phyloP scores from a whole-genome alignment of 2,329 filamentous ascomycete genomes.

The Aureobasidium lini region DNA sequence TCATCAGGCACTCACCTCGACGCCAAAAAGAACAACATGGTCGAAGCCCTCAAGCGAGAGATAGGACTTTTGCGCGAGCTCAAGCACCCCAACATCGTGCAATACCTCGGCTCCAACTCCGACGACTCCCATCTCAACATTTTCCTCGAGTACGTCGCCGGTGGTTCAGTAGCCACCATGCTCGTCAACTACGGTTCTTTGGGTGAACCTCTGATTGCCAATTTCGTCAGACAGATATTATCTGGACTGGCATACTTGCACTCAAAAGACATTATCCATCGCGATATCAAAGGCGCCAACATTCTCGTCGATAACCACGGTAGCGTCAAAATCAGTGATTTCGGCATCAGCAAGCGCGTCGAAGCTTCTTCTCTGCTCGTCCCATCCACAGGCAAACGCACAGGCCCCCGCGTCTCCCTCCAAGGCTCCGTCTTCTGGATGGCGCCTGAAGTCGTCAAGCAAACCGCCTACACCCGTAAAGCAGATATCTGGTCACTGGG shows the following conservation, averaged over 20 bases:
- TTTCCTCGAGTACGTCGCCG: conserved; percentile 98
- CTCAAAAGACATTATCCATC: conserved; percentile 90
- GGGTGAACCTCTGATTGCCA: conserved; percentile 85
- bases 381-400: conserved; percentile 36
- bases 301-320: conserved; percentile 99
- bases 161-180: conserved; percentile 96
- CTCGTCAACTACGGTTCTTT: conserved; percentile 96
- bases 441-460: conserved; percentile 96
- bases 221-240: conserved; percentile 94
- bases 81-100: conserved; percentile 94
- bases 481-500: conserved; percentile 98
- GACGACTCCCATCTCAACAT: conserved; percentile 92
- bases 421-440: conserved; percentile 99
- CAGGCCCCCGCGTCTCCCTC: conserved; percentile 63
- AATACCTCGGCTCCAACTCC: conserved; percentile 91
- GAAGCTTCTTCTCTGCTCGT: conserved; percentile 56
- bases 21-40: conserved; percentile 93
- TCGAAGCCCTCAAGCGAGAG: conserved; percentile 92
- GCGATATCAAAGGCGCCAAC: conserved; percentile 98
- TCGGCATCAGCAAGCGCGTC: conserved; percentile 96
- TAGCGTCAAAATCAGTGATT: conserved; percentile 98
- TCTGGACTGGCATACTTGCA: conserved; percentile 90
- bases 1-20: conserved; percentile 72
- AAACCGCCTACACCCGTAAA: conserved; percentile 96
- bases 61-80: conserved; percentile 90